Evolutionary conservation across 768 basidiomycete genomes (phyloP), one percentile per base, ranked within the genome.

Genomic region (Mycena vitilis): DNA sequence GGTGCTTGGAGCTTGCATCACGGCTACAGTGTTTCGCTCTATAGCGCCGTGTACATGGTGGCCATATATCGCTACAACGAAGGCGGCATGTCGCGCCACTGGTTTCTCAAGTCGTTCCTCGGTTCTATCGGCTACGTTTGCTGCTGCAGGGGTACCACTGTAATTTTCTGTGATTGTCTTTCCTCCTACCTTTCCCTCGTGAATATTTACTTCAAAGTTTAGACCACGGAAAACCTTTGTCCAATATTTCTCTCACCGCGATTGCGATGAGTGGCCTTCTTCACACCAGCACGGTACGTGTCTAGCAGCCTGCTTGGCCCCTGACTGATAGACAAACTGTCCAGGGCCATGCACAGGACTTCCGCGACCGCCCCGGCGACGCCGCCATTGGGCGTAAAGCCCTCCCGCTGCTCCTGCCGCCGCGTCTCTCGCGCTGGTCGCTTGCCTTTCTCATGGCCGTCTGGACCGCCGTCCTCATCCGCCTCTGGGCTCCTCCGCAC

Each of bases 241-340:
- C 56, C 16, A 42, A 23, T 12, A 67, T 65, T 2, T 72, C 74
- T 37, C 42, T 59, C 23, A 56, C 47, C 2, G 80, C 81, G 11
- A 71, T 81, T 25, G 59, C 68, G 6, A 68, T 75, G 55, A 83
- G 77, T 37, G 71, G 76, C 56, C 71, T 72, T 25, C 72, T 83
- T 37, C 79, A 81, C 38, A 58, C 75, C 10, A 82, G 80, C 18
- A 83, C 82, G 0, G 75, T 81, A 11, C 73, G 77, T 25, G n/a
- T 13, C 40, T 25, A 12, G 11, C 37, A 47, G 12, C 54, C 13
- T 5, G 15, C 30, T 23, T 16, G 30, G 5, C 30, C n/a, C 30
- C 5, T 30, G 3, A 30, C 52, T 36, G 25, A 42, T 22, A 22
- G 9, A 36, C 34, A 38, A 44, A 20, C 4, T 34, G 9, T 25